Evolutionary conservation across 345 rosid species (phyloP).

Genomic region (Limnanthes douglasii): DNA sequence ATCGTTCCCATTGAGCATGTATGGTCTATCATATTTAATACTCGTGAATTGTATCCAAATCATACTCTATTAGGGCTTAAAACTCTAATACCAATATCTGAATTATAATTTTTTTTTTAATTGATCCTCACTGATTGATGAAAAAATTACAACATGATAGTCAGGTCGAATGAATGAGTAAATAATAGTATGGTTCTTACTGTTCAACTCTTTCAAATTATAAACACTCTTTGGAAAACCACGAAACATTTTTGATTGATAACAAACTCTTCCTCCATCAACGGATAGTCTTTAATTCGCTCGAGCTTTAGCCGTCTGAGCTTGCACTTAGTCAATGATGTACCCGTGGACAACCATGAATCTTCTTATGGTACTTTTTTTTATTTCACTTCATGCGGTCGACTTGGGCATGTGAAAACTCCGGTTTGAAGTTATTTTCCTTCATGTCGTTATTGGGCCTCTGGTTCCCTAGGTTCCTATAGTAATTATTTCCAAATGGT

Average conservation of each 20-base stretch:
- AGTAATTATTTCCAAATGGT: too few relatives aligned
- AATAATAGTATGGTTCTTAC: slow-evolving; percentile 53
- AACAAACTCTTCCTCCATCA: slow-evolving; percentile 74
- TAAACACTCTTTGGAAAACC: slow-evolving; percentile 22
- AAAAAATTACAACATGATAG: slow-evolving; percentile 37
- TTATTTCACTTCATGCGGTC: slow-evolving; percentile 46
- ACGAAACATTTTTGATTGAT: slow-evolving; percentile 40
- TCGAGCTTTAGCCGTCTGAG: slow-evolving; percentile 51
- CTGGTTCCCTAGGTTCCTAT: too few relatives aligned
- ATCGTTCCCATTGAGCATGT: too few relatives aligned
- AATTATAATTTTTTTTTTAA: too few relatives aligned
- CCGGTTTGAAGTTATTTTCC: slow-evolving; percentile 61
- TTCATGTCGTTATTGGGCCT: slow-evolving; percentile 33
- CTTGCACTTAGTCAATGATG: slow-evolving; percentile 50
- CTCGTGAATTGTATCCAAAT: too few relatives aligned
- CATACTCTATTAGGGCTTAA: too few relatives aligned
- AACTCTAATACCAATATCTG: too few relatives aligned
- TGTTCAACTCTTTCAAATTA: slow-evolving; percentile 44
- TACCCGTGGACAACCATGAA: slow-evolving; percentile 18
- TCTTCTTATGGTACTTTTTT: slow-evolving; percentile 27
- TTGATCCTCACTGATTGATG: slow-evolving; percentile 45
- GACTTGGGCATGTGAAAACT: slow-evolving; percentile 53
- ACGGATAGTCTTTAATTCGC: slow-evolving; percentile 50
- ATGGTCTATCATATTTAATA: too few relatives aligned
- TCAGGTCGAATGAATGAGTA: slow-evolving; percentile 43